Evolutionary conservation across 2,329 filamentous ascomycete species (phyloP), one percentile per base, ranked within the genome.

Genomic region (Venturia aucupariae): DNA sequence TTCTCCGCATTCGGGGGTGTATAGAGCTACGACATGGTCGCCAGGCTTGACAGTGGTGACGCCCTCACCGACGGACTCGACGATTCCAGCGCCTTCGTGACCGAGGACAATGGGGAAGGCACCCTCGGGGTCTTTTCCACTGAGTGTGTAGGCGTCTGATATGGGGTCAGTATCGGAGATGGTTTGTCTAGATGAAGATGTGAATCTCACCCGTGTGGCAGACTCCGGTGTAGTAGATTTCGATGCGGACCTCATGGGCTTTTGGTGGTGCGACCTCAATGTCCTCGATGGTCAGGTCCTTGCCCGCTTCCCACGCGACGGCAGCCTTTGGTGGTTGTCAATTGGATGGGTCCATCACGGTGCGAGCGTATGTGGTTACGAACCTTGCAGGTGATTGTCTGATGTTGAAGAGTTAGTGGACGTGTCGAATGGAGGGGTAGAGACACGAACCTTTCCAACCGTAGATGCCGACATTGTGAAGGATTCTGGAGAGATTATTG

Each of bases 181-280:
- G 38, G 60, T 7, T 57, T 42, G n/a, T 32, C 17, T 30, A 7
- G 69, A 17, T 46, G 8, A 30, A 19, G 5, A n/a, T 17, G 24
- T n/a, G 3, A 19, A 32, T 8, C 73, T 48, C 80, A 94, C 90
- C 90, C 75, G 93, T 99, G 81, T 99, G 94, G 83, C 94, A 99
- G 75, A 99, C 94, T 79, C 94, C 94, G 63, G 94, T 99, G 82
- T 97, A 95, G 83, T 93, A 88, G 76, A 97, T 90, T 82, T 97
- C 81, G 75, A 99, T 96, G 72, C 94, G 90, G 74, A 99, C 94
- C 81, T 99, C 94, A 79, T 96, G 86, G 67, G 93, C 92, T 78
- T 84, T 87, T 66, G 94, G 94, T 68, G 93, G 89, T 63, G 83
- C 86, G 69, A 99, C 94, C 80, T 97, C 92, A 72, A 99, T 83